Conservation (phyloP, 129 eudicot species). For the Dittrichia graveolens region DNA sequence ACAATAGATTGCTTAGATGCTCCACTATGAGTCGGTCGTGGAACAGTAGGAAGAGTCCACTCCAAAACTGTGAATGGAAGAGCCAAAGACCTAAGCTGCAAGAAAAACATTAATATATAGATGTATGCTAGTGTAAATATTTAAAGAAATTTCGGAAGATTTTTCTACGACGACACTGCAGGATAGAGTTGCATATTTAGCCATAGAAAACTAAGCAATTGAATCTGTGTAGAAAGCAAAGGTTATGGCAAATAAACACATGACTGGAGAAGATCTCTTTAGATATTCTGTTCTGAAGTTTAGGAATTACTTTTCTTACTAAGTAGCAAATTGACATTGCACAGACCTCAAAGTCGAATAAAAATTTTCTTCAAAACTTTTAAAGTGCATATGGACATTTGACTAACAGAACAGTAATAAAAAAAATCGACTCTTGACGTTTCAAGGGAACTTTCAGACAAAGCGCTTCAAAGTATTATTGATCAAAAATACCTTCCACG, state of each 20-base stretch:
- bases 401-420: background rate
- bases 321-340: background rate
- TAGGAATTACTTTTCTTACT: background rate
- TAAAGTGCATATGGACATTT: conserved; percentile 1
- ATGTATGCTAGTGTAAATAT: background rate
- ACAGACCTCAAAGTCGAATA: background rate
- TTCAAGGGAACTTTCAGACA: too few relatives aligned
- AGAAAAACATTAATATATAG: background rate
- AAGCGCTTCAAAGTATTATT: too few relatives aligned
- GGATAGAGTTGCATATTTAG: conserved; percentile 6
- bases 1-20: conserved; percentile 55
- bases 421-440: too few relatives aligned
- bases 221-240: background rate
- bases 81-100: conserved; percentile 97
- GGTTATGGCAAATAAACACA: background rate
- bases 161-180: background rate
- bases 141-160: background rate
- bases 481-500: too few relatives aligned
- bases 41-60: conserved; percentile 98
- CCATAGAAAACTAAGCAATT: background rate
- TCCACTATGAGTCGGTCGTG: conserved; percentile 64
- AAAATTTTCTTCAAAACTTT: background rate
- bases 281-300: conserved; percentile 1
- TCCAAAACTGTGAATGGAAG: conserved; percentile 97
- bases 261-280: background rate